Conservation (phyloP, 1,139 yeast species). For the Kluyveromyces marxianus region DNA sequence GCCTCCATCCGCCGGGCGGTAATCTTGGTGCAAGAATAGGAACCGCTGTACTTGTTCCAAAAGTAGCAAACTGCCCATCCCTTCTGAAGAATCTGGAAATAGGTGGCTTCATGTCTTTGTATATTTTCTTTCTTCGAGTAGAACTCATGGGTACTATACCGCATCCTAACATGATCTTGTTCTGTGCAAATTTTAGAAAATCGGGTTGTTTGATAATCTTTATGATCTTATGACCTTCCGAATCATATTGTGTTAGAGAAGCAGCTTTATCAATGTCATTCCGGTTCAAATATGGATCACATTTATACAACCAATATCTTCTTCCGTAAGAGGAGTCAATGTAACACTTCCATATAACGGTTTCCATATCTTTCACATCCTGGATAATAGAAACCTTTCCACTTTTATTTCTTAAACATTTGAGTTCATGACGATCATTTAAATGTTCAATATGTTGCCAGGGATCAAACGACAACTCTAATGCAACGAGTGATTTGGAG, state of each 20-base stretch:
- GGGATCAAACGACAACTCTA: conserved; percentile 33
- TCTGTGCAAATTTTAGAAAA: conserved; percentile 55
- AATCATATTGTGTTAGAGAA: conserved; percentile 46
- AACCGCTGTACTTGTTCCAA: conserved; percentile 12
- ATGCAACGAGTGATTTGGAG: conserved; percentile 34
- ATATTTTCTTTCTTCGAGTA: conserved; percentile 22
- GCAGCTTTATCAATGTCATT: conserved; percentile 28
- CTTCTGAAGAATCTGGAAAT: conserved; percentile 28
- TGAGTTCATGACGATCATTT: conserved; percentile 31
- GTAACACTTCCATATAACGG: conserved; percentile 44
- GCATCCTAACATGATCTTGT: conserved; percentile 41
- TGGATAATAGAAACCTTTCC: conserved; percentile 14
- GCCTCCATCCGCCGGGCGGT: conserved; percentile 31
- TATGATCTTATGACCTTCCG: conserved; percentile 56
- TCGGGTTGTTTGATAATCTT: conserved; percentile 49
- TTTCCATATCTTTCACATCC: conserved; percentile 19
- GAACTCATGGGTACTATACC: conserved; percentile 27
- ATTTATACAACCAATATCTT: conserved; percentile 72
- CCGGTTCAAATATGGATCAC: conserved; percentile 33
- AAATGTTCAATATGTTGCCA: conserved; percentile 33
- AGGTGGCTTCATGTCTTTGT: conserved; percentile 29
- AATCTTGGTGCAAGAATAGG: conserved; percentile 25
- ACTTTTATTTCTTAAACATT: conserved; percentile 25
- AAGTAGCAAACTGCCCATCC: conserved; percentile 25
- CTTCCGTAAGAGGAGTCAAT: conserved; percentile 47